A percentile compares a stretch with the other conserved stretches of the same genome.
phyloP scores from a whole-genome alignment of 1,139 yeast genomes.

The Debaryomyces fabryi region DNA sequence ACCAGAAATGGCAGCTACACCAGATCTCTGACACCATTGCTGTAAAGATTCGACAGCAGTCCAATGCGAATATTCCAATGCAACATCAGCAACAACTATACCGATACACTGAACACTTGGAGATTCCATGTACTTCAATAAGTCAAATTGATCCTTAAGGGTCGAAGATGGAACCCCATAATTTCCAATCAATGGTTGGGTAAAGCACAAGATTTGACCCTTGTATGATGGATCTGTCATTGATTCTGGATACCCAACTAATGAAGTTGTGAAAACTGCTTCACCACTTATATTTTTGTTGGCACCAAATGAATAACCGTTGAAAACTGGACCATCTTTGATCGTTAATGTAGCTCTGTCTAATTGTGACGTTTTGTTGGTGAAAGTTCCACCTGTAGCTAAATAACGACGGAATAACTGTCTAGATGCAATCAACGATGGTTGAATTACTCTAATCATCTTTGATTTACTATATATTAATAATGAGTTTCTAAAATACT shows the following conservation, averaged over 20 bases:
- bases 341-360: conserved; percentile 90
- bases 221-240: conserved; percentile 98
- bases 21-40: conserved; percentile 95
- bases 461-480: conserved; percentile 3
- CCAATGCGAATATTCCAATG: conserved; percentile 96
- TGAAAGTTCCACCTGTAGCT: conserved; percentile 44
- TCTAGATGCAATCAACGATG: not conserved
- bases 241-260: conserved; percentile 97
- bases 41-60: conserved; percentile 95
- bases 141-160: conserved; percentile 77
- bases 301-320: conserved; percentile 94
- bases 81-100: conserved; percentile 93
- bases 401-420: conserved; percentile 24
- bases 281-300: conserved; percentile 90
- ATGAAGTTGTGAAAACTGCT: conserved; percentile 95
- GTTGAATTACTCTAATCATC: conserved; percentile 11
- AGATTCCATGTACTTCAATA: conserved; percentile 88
- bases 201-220: conserved; percentile 94
- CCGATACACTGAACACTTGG: conserved; percentile 93
- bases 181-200: conserved; percentile 96
- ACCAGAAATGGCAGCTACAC: conserved; percentile 95
- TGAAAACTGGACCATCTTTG: conserved; percentile 91
- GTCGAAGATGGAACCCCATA: conserved; percentile 94
- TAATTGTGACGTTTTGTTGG: conserved; percentile 45
- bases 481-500: conserved; percentile 2